A percentile compares a stretch with the other conserved stretches of the same genome.
These are phyloP conservation scores for Hypoxylon sp. DNA, from an alignment of 2,329 filamentous ascomycete genomes.

Conservation along the genomic window DNA sequence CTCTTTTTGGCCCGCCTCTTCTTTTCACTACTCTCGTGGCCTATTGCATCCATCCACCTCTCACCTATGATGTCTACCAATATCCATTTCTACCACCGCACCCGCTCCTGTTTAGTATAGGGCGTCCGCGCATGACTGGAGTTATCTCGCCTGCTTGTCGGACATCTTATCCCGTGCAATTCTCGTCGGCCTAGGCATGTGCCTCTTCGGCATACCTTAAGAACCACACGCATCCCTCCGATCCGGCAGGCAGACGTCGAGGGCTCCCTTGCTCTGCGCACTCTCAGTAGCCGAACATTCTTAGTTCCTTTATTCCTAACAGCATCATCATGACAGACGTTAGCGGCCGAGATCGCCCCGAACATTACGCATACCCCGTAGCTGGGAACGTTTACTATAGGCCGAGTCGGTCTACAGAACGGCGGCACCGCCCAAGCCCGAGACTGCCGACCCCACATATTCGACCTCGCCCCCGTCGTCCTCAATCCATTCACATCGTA, in stretches of 20 bases:
- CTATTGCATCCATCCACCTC: constrained; percentile 26
- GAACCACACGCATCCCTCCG: constrained; percentile 14
- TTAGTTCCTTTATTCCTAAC: constrained; percentile 48
- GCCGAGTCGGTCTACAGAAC: constrained; percentile 45
- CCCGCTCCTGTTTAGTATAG: constrained; percentile 27
- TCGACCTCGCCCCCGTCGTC: constrained; percentile 64
- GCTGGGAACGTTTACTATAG: constrained; percentile 53
- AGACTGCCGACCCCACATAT: constrained; percentile 61
- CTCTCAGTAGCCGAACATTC: constrained; percentile 27
- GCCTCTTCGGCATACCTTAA: constrained; percentile 27
- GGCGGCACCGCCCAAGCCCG: constrained; percentile 45
- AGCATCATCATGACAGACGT: constrained; percentile 51
- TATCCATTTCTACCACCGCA: constrained; percentile 26
- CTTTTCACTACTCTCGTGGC: constrained; percentile 17
- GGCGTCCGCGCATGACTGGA: constrained; percentile 37
- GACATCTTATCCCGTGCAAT: constrained; percentile 28
- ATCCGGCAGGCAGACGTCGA: constrained; percentile 27
- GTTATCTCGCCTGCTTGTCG: constrained; percentile 23
- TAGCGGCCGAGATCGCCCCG: constrained; percentile 41
- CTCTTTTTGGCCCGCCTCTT: constrained; percentile 23
- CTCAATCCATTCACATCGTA: constrained; percentile 68
- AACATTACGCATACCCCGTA: constrained; percentile 45
- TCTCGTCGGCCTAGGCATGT: constrained; percentile 31
- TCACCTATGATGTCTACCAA: constrained; percentile 36
- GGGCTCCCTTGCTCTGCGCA: constrained; percentile 26